phyloP scores from a whole-genome alignment of 2,329 filamentous ascomycete species.

The Tothia fuscella region DNA sequence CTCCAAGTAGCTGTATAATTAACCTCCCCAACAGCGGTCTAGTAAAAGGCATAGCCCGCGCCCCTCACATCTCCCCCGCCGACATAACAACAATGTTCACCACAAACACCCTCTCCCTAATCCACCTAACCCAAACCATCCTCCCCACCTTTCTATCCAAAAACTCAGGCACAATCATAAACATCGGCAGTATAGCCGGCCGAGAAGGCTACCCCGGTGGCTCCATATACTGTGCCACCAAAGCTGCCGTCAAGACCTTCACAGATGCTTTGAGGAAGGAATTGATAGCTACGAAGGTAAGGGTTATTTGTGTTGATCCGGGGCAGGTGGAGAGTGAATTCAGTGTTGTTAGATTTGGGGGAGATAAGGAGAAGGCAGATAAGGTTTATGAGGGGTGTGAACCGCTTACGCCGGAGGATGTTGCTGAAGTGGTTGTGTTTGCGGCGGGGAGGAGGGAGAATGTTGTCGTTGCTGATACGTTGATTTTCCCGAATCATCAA shows the following conservation, averaged over 20 bases:
- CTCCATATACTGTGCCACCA: conserved; percentile 86
- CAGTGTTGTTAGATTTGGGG: conserved; percentile 75
- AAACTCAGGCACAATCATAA: conserved; percentile 86
- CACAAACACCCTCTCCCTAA: conserved; percentile 89
- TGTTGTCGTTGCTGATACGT: conserved; percentile 76
- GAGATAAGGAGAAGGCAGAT: conserved; percentile 80
- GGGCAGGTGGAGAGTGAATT: conserved; percentile 94
- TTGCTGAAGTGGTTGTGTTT: conserved; percentile 85
- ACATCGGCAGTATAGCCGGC: conserved; percentile 85
- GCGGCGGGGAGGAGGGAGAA: conserved; percentile 75
- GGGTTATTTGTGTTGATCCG: conserved; percentile 80
- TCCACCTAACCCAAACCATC: conserved; percentile 92
- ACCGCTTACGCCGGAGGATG: conserved; percentile 78
- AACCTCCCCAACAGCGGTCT: conserved; percentile 49
- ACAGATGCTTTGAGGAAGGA: conserved; percentile 74
- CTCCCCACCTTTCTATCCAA: conserved; percentile 66
- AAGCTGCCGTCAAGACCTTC: conserved; percentile 77
- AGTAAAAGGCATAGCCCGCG: conserved; percentile 76
- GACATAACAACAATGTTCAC: conserved; percentile 82
- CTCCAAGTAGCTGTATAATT: conserved; percentile 4
- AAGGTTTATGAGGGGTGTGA: conserved; percentile 73
- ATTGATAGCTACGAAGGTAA: conserved; percentile 65
- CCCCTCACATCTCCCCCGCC: conserved; percentile 67
- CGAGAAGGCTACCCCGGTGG: conserved; percentile 76
- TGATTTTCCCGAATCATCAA: conserved; percentile 85